Base-by-base conservation (phyloP, 2,329 filamentous ascomycete genomes). In the Plenodomus tracheiphilus region DNA sequence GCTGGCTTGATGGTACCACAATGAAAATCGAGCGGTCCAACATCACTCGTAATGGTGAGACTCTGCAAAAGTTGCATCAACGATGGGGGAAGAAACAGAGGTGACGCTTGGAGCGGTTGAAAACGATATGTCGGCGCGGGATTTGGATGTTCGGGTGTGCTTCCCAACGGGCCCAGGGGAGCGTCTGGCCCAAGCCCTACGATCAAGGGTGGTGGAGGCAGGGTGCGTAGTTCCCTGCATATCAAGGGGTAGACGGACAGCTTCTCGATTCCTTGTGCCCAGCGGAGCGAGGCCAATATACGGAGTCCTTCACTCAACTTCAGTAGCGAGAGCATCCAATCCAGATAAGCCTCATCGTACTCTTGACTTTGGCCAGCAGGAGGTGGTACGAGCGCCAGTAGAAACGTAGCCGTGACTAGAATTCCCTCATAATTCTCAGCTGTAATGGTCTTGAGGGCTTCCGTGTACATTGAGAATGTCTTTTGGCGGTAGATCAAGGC, bases 301-400 rank as follows among this genome's bases (percentile, higher is more conserved):
- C 66, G 61, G 1, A 70, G 53, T 8, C 68, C 68, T 38, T 71
- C 66, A 36, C 59, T 66, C 54, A 70, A 62, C 41, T 60, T 55
- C 16, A 71, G 47, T 13, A 65, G 49, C 1, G 53, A 47, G 34
- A 54, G 46, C 34, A 68, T 54, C 66, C 65, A 69, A 5, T 56
- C 37, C 9, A 69, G 48, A 30, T 62, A 43, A 2, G 43, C 54
- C 1, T 59, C 43, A 32, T 51, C 49, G 2, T 16, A 39, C 9
- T 46, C 35, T 1, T 43, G 40, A 25, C 22, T 10, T 6, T 25
- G 22, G 22, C 22, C 22, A 4, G 48, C 41, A 1, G 66, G 66
- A 1, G 53, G 47, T 1, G 53, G 49, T 0, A 65, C 49, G 20
- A 71, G 49, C 2, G 58, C 43, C 17, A 66, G 54, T 18, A 69